Percentiles rank a stretch among this genome's conserved stretches.
These are phyloP conservation scores for Aotearoamyces nothofagi DNA, from an alignment of 2,329 filamentous ascomycete species.

Conservation along the genomic window DNA sequence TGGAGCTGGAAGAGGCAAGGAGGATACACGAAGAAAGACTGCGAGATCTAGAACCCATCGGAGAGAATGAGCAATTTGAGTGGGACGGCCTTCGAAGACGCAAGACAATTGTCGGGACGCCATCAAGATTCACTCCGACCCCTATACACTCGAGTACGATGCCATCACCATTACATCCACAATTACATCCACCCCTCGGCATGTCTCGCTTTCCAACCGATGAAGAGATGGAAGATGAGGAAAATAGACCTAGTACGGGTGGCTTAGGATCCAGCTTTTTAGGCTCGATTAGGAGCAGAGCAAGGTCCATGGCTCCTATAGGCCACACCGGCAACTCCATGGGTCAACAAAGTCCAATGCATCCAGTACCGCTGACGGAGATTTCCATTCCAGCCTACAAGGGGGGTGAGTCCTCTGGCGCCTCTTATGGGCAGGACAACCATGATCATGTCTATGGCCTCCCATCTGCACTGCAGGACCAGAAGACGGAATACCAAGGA, in stretches of 20 bases:
- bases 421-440: conserved; percentile 22
- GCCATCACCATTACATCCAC: conserved; percentile 19
- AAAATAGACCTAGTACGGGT: conserved; percentile 29
- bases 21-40: conserved; percentile 67
- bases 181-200: conserved; percentile 60
- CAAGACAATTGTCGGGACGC: conserved; percentile 31
- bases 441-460: conserved; percentile 31
- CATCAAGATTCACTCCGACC: conserved; percentile 6
- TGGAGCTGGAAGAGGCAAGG: conserved; percentile 66
- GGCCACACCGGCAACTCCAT: conserved; percentile 7
- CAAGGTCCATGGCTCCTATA: conserved; percentile 18
- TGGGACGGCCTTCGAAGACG: conserved; percentile 84
- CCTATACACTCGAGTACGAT: too few species aligned
- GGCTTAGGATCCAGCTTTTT: conserved; percentile 38
- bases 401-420: conserved; percentile 24
- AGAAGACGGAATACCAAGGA: conserved; percentile 32
- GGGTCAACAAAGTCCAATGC: conserved; percentile 33
- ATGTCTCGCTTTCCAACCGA: conserved; percentile 72
- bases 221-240: conserved; percentile 40
- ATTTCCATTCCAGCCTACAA: conserved; percentile 36
- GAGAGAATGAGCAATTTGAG: conserved; percentile 62
- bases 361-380: conserved; percentile 46
- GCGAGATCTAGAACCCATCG: conserved; percentile 59
- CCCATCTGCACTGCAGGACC: conserved; percentile 22
- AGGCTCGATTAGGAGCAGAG: conserved; percentile 35